Base-by-base conservation (phyloP, 2,329 filamentous ascomycete genomes). In the Hypoxylon sp. region DNA sequence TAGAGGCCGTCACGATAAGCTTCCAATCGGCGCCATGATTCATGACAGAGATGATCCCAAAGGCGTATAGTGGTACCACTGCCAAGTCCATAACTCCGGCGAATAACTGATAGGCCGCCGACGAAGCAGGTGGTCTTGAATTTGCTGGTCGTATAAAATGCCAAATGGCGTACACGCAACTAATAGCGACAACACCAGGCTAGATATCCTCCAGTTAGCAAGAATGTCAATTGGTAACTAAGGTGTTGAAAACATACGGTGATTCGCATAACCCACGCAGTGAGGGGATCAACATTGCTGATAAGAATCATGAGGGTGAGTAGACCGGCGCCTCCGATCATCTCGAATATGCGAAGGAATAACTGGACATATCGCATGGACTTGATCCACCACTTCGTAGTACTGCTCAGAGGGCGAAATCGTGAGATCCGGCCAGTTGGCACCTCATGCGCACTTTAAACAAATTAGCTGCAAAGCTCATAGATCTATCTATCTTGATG, bases 21-120 rank as follows among this genome's bases (percentile, higher is more conserved):
- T 83, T 81, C 94, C 94, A 98, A 6, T 72, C 71, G 0, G 61
- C 61, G 37, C 82, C 80, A 37, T 86, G 82, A 57, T 81, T 82
- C 53, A 82, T 79, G 10, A 82, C 81, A 5, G 82, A 80, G 50
- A 87, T 76, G 2, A 82, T 83, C 5, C 86, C 86, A 68, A 88
- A 90, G 5, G 83, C 83, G 74, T 88, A 91, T 39, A 90, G 80
- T 8, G 86, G 84, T 26, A 87, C 72, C 48, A 87, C 80, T 10
- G 81, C 82, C 13, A 89, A 75, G 78, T 98, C 95, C 46, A 92
- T 87, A 47, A 94, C 82, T 10, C 88, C 85, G 2, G 94, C 89
- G 78, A 98, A 98, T 63, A 96, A 82, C 80, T 97, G 94, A 80
- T 98, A 98, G 71, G 93, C 95, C 13, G 93, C 91, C 17, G 94